Base-by-base conservation (phyloP, 1,284 basidiomycete species). In the Salmacisia buchloeana region DNA sequence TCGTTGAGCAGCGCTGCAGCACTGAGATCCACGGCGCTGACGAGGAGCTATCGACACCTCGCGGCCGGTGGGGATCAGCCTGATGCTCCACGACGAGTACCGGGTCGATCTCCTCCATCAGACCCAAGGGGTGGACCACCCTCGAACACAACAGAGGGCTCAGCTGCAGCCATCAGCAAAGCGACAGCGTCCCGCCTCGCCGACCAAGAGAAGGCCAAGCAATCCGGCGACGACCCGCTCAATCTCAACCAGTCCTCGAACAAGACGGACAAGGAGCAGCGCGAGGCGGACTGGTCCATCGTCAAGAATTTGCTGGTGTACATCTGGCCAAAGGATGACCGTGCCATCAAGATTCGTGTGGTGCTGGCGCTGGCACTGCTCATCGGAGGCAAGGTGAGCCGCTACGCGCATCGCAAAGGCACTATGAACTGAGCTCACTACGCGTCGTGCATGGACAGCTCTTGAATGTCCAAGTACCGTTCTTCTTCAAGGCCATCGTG, bases 391-490 rank as follows among this genome's bases (percentile, higher is more conserved):
- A 98, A 98, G 85, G 90, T 94, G 61, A 62, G 76, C 36, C 10
- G 13, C 12, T 13, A n/a, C n/a, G 3, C 29, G 18, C 9, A 45
- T 5, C 3, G 10, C 15, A 23, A 21, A 12, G 41, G 18, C 23
- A 21, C 18, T 21, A 38, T 38, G 39, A 43, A n/a, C 39, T 21
- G 5, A 18, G 23, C 23, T 15, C 5, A 4, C 15, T 18, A 15
- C 23, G 39, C 39, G 39, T 54, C 49, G 15, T 31, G 15, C n/a
- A n/a, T n/a, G n/a, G n/a, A n/a, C 27, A 90, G 89, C 82, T 96
- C 31, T 82, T 97, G 64, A 98, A 97, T 78, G 94, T 98, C 0
- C 94, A 97, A 84, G 94, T 98, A 4, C 94, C 96, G 0, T 87
- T 93, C 71, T 85, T 97, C 69, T 98, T 98, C 86, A 98, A 97